Evolutionary conservation across 768 basidiomycete genomes (phyloP).

Genomic region (Kwoniella sp.): DNA sequence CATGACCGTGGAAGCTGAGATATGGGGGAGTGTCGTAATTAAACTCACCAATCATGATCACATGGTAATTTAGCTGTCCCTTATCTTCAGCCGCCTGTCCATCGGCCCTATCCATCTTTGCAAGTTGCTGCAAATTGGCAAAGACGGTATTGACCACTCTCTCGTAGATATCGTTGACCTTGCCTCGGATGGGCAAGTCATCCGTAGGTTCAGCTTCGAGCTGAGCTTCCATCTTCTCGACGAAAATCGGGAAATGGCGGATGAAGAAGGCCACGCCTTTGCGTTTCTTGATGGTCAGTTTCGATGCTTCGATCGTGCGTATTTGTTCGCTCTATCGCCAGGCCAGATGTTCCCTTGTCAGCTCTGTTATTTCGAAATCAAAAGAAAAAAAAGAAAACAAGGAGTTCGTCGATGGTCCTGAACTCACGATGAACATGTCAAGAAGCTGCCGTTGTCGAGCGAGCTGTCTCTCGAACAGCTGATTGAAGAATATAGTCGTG

Average conservation of each 20-base stretch:
- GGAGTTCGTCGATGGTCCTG: no score
- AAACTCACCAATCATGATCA: conserved; percentile 87
- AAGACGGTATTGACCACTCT: conserved; percentile 88
- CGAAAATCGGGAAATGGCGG: conserved; percentile 87
- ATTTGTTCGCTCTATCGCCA: conserved; percentile 75
- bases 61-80: conserved; percentile 93
- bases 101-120: conserved; percentile 83
- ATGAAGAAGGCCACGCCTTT: conserved; percentile 90
- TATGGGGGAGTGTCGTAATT: no score
- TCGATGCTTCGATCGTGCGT: conserved; percentile 83
- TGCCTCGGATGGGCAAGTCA: conserved; percentile 70
- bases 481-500: conserved; percentile 68
- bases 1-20: no score
- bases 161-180: conserved; percentile 82
- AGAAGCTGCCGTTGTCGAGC: conserved; percentile 72
- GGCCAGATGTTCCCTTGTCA: no score
- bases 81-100: conserved; percentile 71
- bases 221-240: conserved; percentile 79
- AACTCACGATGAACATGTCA: conserved; percentile 63
- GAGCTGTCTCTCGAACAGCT: conserved; percentile 79
- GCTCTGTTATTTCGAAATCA: not conserved
- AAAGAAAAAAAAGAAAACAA: not conserved
- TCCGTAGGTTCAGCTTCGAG: conserved; percentile 68
- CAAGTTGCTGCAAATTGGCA: conserved; percentile 90
- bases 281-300: conserved; percentile 86